phyloP scores from a whole-genome alignment of 2,329 filamentous ascomycete genomes.

The Sporothrix schenckii region DNA sequence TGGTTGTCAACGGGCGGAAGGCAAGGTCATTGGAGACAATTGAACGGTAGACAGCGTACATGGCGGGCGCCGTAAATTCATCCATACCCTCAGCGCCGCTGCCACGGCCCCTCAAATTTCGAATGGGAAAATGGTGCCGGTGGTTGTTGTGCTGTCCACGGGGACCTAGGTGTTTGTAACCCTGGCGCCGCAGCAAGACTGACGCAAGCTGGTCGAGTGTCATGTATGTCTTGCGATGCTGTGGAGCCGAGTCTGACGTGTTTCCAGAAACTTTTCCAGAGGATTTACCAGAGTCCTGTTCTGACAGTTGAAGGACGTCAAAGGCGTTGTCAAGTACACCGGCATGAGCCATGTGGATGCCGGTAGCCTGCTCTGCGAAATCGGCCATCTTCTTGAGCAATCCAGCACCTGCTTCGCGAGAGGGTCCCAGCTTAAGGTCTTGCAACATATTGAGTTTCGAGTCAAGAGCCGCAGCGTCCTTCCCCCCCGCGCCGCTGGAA shows the following conservation, averaged over 20 bases:
- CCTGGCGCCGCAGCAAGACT: constrained; percentile 43
- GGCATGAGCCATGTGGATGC: constrained; percentile 54
- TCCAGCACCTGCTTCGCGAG: constrained; percentile 47
- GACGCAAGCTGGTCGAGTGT: constrained; percentile 57
- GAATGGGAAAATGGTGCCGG: constrained; percentile 21
- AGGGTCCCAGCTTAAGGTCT: constrained; percentile 48
- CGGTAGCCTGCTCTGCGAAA: constrained; percentile 50
- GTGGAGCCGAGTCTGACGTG: background rate
- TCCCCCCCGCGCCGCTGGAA: background rate
- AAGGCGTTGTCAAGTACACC: constrained; percentile 53
- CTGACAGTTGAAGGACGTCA: constrained; percentile 41
- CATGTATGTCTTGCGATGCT: constrained; percentile 41
- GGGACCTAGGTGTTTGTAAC: constrained; percentile 8
- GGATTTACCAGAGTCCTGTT: background rate
- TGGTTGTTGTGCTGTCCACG: background rate
- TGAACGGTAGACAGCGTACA: constrained; percentile 72
- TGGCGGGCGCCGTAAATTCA: constrained; percentile 51
- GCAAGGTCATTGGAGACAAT: constrained; percentile 62
- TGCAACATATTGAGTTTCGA: constrained; percentile 46
- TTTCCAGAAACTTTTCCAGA: too few relatives aligned
- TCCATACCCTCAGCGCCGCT: constrained; percentile 42
- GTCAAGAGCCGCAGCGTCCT: constrained; percentile 31
- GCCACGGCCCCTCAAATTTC: constrained; percentile 38
- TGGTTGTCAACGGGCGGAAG: constrained; percentile 54
- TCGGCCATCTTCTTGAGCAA: constrained; percentile 54